Base-by-base conservation (phyloP, 2,329 filamentous ascomycete genomes). In the Penicillium expansum region DNA sequence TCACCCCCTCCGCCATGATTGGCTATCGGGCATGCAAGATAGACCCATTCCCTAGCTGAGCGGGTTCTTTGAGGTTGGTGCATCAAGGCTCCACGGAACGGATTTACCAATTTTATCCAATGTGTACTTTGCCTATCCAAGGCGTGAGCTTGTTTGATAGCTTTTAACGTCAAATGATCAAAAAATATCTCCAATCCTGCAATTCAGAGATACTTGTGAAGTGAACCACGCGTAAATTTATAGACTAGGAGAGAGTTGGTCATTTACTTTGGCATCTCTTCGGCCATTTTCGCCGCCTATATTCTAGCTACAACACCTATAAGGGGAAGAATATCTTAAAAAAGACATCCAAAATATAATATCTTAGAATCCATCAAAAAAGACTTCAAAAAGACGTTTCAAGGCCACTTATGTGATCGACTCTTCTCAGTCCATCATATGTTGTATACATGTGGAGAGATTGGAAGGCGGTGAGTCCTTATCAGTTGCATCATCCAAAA, bases 401-500 rank as follows among this genome's bases (percentile, higher is more conserved):
- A n/a, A n/a, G n/a, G n/a, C n/a, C n/a, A n/a, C n/a, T 27, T 27
- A 27, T 27, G 6, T 27, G 24, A 6, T 27, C 24, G 24, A 27
- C 24, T 27, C 4, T 27, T 29, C n/a, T n/a, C n/a, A n/a, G n/a
- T n/a, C n/a, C n/a, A n/a, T n/a, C n/a, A n/a, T n/a, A n/a, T n/a
- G n/a, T n/a, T n/a, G n/a, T n/a, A 9, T 42, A 16, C 6, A 27
- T 38, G 16, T 14, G 14, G 10, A 8, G 20, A 14, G 14, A 37
- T n/a, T n/a, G 10, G 22, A 52, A 47, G 47, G 55, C 56, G 43
- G 55, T 48, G 51, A 49, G 30, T 13, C 24, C 58, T 61, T 59
- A 62, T 59, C 60, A 57, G 50, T 62, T 61, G 56, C 60, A 61
- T 62, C 60, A 56, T 54, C 33, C 33, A 35, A 41, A 33, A 52